Evolutionary conservation across 768 basidiomycete species (phyloP).

Genomic region (Cystofilobasidium bisporidii): DNA sequence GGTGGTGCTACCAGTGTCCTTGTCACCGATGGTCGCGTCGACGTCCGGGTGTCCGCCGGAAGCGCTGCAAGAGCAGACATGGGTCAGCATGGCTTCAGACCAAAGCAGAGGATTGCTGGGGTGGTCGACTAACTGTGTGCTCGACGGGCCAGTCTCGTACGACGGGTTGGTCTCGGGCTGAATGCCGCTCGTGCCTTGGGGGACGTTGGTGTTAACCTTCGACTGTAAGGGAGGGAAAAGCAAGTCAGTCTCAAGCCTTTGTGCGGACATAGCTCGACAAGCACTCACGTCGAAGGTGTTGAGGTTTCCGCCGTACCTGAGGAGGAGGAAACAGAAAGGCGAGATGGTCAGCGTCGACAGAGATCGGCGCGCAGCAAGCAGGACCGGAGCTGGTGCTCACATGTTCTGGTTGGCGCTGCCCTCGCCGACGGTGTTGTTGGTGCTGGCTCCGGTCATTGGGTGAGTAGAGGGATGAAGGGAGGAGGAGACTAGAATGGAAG

Average conservation of each 20-base stretch:
- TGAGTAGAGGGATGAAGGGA: neutral
- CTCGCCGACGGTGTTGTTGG: neutral
- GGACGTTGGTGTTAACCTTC: constrained; percentile 3
- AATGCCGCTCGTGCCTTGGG: neutral
- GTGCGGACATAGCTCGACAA: too few species aligned
- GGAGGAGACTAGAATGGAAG: neutral
- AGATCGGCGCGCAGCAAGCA: neutral
- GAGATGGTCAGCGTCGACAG: too few species aligned
- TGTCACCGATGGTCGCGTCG: neutral
- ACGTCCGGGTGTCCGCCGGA: neutral
- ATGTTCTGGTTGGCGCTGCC: constrained; percentile 2
- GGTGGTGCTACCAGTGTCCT: neutral
- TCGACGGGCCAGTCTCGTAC: neutral
- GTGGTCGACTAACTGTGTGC: neutral
- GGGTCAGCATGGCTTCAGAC: neutral
- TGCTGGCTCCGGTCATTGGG: neutral
- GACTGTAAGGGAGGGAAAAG: too few species aligned
- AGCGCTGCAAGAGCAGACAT: too few species aligned
- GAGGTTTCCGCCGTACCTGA: constrained; percentile 5
- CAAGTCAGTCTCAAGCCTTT: too few species aligned
- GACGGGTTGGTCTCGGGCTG: neutral
- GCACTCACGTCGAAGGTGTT: neutral
- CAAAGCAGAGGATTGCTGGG: too few species aligned
- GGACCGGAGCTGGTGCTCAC: neutral
- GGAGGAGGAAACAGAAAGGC: neutral